Evolutionary conservation across 805 yeast genomes (phyloP).

Genomic region (Ogataea chonburiensis): DNA sequence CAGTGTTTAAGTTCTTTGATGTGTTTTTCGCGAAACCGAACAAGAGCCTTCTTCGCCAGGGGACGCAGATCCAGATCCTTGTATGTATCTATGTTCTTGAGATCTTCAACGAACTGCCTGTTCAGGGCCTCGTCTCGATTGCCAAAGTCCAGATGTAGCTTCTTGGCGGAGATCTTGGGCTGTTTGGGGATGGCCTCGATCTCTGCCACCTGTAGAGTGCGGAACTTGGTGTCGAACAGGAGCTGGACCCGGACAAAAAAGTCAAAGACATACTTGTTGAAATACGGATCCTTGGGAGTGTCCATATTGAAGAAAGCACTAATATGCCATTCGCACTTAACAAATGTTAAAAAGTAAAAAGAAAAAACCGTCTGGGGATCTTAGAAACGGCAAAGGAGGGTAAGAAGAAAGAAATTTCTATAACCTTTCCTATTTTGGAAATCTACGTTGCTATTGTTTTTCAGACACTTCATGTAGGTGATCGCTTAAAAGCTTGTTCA

Average conservation of each 20-base stretch:
- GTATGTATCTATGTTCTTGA: constrained; percentile 19
- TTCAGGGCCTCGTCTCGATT: constrained; percentile 24
- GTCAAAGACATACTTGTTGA: constrained; percentile 26
- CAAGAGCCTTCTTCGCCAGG: constrained; percentile 16
- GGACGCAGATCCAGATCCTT: constrained; percentile 18
- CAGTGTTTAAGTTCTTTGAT: constrained; percentile 18
- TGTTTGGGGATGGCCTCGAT: constrained; percentile 19
- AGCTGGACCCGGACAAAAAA: constrained; percentile 28
- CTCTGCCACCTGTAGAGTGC: constrained; percentile 22
- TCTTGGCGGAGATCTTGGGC: constrained; percentile 22
- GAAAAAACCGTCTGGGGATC: constrained; percentile 11
- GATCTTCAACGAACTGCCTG: constrained; percentile 21
- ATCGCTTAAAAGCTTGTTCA: constrained; percentile 53
- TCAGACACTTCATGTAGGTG: constrained; percentile 43
- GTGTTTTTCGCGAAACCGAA: constrained; percentile 15
- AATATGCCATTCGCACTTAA: too few species aligned
- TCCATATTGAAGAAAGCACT: constrained; percentile 3
- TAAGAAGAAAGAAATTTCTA: constrained; percentile 4
- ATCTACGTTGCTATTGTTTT: constrained; percentile 2
- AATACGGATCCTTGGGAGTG: constrained; percentile 11
- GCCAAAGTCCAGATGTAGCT: constrained; percentile 25
- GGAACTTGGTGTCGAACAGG: constrained; percentile 24
- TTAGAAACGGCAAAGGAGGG: constrained; percentile 7
- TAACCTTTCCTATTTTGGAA: constrained; percentile 7
- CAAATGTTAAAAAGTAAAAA: constrained; percentile 5